Evolutionary conservation across 768 basidiomycete species (phyloP).

Genomic region (Galerina marginata): DNA sequence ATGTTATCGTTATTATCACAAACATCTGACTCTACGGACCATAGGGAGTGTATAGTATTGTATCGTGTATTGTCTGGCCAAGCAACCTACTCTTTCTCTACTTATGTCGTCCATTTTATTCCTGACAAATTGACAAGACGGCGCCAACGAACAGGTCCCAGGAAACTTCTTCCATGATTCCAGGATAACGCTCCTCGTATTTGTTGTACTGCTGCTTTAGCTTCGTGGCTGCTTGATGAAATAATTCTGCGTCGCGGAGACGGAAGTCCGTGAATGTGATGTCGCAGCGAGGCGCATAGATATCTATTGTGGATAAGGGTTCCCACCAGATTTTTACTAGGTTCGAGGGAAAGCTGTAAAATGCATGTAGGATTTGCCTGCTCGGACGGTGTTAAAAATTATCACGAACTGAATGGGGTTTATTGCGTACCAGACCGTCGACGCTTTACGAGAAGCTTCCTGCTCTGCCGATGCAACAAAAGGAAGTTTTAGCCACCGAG

Average conservation of each 20-base stretch:
- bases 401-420: neutral
- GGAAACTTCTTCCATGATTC: slow-evolving; percentile 17
- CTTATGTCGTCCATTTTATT: neutral
- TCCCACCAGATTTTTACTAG: slow-evolving; percentile 31
- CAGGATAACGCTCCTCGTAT: slow-evolving; percentile 17
- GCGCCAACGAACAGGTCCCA: slow-evolving; percentile 23
- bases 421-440: slow-evolving; percentile 12
- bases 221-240: slow-evolving; percentile 34
- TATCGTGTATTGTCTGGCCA: neutral
- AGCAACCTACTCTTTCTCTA: neutral
- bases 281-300: slow-evolving; percentile 42
- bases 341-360: slow-evolving; percentile 35
- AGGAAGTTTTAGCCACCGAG: slow-evolving; percentile 41
- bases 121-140: neutral
- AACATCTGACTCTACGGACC: too few species aligned
- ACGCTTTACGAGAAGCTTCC: slow-evolving; percentile 5
- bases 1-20: too few species aligned
- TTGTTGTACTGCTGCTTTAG: slow-evolving; percentile 22
- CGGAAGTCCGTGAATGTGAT: slow-evolving; percentile 49
- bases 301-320: slow-evolving; percentile 38
- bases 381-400: neutral
- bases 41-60: too few species aligned
- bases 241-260: slow-evolving; percentile 46
- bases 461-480: slow-evolving; percentile 15
- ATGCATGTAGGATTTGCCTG: slow-evolving; percentile 24